Conservation (phyloP, 176 grass and related monocot genomes). For the Hordeum vulgare region DNA sequence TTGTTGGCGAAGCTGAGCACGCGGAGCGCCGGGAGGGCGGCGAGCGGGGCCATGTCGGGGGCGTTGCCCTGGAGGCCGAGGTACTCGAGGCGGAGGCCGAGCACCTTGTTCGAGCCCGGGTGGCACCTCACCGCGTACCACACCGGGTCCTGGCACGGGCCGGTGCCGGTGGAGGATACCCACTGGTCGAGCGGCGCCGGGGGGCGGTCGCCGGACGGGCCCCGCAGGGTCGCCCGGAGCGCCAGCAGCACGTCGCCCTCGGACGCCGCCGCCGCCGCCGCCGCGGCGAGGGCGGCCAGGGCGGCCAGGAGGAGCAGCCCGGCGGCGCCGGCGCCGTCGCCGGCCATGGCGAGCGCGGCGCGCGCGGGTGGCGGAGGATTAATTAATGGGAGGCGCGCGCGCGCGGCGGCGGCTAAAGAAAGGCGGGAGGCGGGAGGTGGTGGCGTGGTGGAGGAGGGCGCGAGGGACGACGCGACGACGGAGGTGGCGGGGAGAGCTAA, state of each 20-base stretch:
- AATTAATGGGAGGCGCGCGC: slow-evolving; percentile 15
- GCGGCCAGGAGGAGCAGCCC: slow-evolving; percentile 8
- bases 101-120: slow-evolving; percentile 10
- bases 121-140: slow-evolving; percentile 34
- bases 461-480: background rate
- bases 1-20: slow-evolving; percentile 68
- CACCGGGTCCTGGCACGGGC: background rate
- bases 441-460: slow-evolving; percentile 18
- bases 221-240: slow-evolving; percentile 32
- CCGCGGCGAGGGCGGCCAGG: slow-evolving; percentile 12
- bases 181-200: slow-evolving; percentile 15
- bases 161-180: background rate
- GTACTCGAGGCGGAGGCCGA: slow-evolving; percentile 48
- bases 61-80: slow-evolving; percentile 39
- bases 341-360: slow-evolving; percentile 47
- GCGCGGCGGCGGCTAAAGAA: slow-evolving; percentile 23
- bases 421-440: slow-evolving; percentile 6
- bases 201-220: background rate
- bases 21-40: slow-evolving; percentile 36
- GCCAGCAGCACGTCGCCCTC: slow-evolving; percentile 29
- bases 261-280: background rate
- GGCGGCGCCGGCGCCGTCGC: slow-evolving; percentile 19
- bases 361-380: background rate
- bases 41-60: slow-evolving; percentile 33
- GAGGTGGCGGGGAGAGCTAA: slow-evolving; percentile 32